Evolutionary conservation across 768 basidiomycete species (phyloP), one percentile per base, ranked within the genome.

Genomic region (Gymnopilus junonius): DNA sequence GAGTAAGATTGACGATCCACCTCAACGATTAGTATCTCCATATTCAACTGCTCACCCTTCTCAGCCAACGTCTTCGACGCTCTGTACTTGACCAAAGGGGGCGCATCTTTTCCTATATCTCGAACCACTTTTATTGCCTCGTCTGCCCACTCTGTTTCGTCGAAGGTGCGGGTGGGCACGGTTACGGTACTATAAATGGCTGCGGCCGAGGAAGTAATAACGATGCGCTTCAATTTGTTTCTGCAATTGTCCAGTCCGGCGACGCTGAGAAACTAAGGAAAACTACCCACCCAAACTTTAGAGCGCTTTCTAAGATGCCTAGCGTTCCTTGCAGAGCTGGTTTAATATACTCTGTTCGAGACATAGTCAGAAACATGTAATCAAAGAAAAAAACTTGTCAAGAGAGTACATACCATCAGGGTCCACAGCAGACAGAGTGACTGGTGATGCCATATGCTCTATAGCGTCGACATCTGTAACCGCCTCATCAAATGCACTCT

Each of bases 381-480:
- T 20, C 40, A 42, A 43, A 17, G 53, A 8, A 6, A 17, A 3
- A 21, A 15, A 4, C 5, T n/a, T 53, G 17, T 1, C 15, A 58
- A 61, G 14, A n/a, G n/a, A n/a, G n/a, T n/a, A n/a, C n/a, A n/a
- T 60, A 72, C 75, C 74, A 65, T 75, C 61, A 3, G 83, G 84
- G 43, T 87, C 80, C 15, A 50, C 54, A 74, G 3, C 76, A 76
- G 2, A 80, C 74, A 42, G 77, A 63, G 59, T 81, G 67, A 87
- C 80, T 1, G 90, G 90, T 1, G 89, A 90, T 0, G 89, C 89
- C 6, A 82, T 86, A 69, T 92, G 91, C 43, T 79, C 82, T 55
- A 94, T 84, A 0, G 84, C 93, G 63, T 92, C 87, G 8, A 93
- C 86, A 1, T 83, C 90, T 71, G 87, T 84, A 62, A 93, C 89